Evolutionary conservation across 2,329 filamentous ascomycete species (phyloP).

Genomic region (Scytalidium lignicola): DNA sequence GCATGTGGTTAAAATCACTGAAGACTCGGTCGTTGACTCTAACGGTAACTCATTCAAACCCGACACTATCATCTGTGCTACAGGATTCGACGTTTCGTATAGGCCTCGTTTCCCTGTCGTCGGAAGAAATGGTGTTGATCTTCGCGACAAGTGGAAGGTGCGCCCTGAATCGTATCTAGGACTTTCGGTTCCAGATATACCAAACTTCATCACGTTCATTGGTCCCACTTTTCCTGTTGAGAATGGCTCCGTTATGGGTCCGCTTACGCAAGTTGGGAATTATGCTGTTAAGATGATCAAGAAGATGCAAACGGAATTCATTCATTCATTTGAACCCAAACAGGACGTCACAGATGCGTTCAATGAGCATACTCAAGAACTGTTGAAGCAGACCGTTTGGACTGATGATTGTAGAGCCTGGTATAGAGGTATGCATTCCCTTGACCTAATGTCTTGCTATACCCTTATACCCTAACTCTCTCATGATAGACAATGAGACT

Average conservation of each 20-base stretch:
- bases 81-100: conserved; percentile 28
- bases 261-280: conserved; percentile 10
- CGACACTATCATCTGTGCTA: conserved; percentile 33
- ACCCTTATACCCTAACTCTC: too few species aligned
- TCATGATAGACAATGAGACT: conserved; percentile 34
- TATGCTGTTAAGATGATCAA: conserved; percentile 23
- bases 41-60: conserved; percentile 28
- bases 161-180: conserved; percentile 21
- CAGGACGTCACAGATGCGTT: conserved; percentile 44
- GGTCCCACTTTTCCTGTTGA: conserved; percentile 22
- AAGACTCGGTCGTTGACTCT: conserved; percentile 38
- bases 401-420: conserved; percentile 29
- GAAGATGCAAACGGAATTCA: conserved; percentile 39
- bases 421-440: conserved; percentile 17
- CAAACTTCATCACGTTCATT: conserved; percentile 22
- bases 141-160: conserved; percentile 25
- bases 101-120: conserved; percentile 22
- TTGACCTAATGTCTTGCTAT: too few species aligned
- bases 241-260: conserved; percentile 21
- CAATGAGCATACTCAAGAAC: conserved; percentile 42
- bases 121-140: conserved; percentile 17
- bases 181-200: conserved; percentile 19
- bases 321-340: conserved; percentile 41
- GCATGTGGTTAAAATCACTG: conserved; percentile 37
- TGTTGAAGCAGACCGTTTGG: conserved; percentile 51